Evolutionary conservation across 768 basidiomycete species (phyloP), one percentile per base, ranked within the genome.

Genomic region (Boletus sp.): DNA sequence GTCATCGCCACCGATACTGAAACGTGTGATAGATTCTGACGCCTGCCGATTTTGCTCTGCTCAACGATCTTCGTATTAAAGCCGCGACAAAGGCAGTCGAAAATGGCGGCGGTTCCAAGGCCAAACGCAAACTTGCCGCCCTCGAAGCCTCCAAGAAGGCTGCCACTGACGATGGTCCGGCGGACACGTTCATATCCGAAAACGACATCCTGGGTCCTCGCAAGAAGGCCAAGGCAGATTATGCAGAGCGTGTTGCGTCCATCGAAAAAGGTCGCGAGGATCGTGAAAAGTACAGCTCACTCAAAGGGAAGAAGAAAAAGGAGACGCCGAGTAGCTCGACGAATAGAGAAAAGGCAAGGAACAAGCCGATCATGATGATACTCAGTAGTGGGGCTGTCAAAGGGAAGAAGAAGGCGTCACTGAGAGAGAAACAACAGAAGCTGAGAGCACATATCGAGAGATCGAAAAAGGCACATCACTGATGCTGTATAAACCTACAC

Each of bases 331-430:
- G 90, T 71, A 92, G 90, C 66, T 85, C 88, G 52, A 96, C 94
- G 33, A 97, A 97, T 71, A 79, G 84, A 66, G 91, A 96, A 75
- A 97, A 97, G 82, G 83, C 85, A 37, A 82, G 88, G 68, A 94
- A 95, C 70, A 97, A 98, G 71, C 94, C 94, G 25, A 81, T 96
- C 60, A 95, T 96, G 94, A 93, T 93, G 91, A 85, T 92, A 50
- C 73, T 93, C 57, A 79, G 85, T 47, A 90, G 88, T 54, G 80
- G 79, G 1, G 83, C 84, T 2, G 88, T 93, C n/a, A 77, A 78
- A 59, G 77, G 88, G 1, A 93, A 93, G 76, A 92, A 90, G 75
- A 90, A 88, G 74, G 85, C 84, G 23, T 88, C 85, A 1, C 69
- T 93, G 63, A 77, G 84, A 60, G 87, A 93, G 56, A 93, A 93